A percentile compares a stretch with the other conserved stretches of the same genome.
phyloP scores from a whole-genome alignment of 441 rosid genomes.

The Brassica hybrid region DNA sequence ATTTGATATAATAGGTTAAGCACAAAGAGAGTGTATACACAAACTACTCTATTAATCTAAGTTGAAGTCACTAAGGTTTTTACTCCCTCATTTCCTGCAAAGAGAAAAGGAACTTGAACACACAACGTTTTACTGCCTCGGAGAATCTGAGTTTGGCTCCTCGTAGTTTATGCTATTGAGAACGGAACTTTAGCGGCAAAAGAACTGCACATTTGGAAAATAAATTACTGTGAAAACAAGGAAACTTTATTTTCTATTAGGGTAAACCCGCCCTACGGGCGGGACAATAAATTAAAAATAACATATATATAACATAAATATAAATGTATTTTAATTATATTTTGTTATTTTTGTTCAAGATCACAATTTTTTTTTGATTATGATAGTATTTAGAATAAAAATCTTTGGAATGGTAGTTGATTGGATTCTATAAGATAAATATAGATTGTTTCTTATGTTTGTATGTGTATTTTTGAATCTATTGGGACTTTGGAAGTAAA shows the following conservation, averaged over 20 bases:
- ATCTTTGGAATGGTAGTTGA: too few relatives aligned
- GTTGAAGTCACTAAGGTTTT: constrained; percentile 15
- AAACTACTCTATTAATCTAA: constrained; percentile 9
- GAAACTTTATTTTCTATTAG: neutral
- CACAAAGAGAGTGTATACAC: constrained; percentile 18
- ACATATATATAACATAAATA: too few relatives aligned
- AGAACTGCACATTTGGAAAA: constrained; percentile 51
- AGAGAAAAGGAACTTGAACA: constrained; percentile 15
- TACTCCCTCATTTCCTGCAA: constrained; percentile 26
- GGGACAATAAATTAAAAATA: too few relatives aligned
- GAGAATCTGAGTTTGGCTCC: constrained; percentile 11
- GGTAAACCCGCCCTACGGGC: too few relatives aligned
- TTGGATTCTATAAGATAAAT: too few relatives aligned
- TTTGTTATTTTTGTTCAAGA: too few relatives aligned
- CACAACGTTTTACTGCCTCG: constrained; percentile 19
- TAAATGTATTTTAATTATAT: too few relatives aligned
- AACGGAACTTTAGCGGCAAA: constrained; percentile 60
- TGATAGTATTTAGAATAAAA: too few relatives aligned
- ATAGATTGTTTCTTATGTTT: too few relatives aligned
- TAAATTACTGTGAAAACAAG: constrained; percentile 16
- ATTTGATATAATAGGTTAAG: constrained; percentile 18
- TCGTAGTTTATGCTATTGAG: constrained; percentile 18
- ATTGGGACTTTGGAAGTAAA: too few relatives aligned
- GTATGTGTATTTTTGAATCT: too few relatives aligned
- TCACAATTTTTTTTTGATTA: too few relatives aligned